phyloP scores from a whole-genome alignment of 1,139 yeast species.

The Lodderomyces orthopsilosis region DNA sequence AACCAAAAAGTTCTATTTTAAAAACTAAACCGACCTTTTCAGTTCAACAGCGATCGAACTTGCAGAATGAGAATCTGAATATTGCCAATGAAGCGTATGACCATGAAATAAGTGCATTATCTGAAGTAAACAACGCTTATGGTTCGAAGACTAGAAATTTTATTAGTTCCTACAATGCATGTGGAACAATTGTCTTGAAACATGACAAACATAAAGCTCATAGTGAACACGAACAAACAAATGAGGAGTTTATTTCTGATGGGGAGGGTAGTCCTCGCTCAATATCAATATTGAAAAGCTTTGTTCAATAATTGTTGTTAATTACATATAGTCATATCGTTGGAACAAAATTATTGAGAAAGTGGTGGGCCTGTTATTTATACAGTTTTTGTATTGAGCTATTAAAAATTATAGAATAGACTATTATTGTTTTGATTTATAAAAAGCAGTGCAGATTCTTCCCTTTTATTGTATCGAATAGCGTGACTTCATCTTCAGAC shows the following conservation, averaged over 20 bases:
- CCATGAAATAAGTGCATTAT: conserved; percentile 14
- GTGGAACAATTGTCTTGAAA: conserved; percentile 12
- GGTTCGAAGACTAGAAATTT: conserved; percentile 13
- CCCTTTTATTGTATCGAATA: too few species aligned
- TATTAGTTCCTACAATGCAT: conserved; percentile 10
- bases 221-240: conserved; percentile 1
- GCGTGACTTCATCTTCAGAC: too few species aligned
- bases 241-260: conserved; percentile 1
- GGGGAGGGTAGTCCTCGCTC: conserved; percentile 4
- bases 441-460: too few species aligned
- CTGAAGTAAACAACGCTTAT: conserved; percentile 15
- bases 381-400: background rate
- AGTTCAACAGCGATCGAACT: background rate
- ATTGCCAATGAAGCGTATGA: background rate
- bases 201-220: conserved; percentile 4
- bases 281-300: conserved; percentile 9
- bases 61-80: background rate
- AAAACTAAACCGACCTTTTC: conserved; percentile 18
- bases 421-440: background rate
- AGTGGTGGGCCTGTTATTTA: background rate
- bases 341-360: too few species aligned
- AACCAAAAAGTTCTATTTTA: conserved; percentile 43
- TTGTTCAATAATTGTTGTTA: conserved; percentile 4
- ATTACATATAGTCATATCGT: too few species aligned
- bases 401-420: background rate